phyloP scores from a whole-genome alignment of 495 filamentous ascomycete genomes.

The Letharia lupina region DNA sequence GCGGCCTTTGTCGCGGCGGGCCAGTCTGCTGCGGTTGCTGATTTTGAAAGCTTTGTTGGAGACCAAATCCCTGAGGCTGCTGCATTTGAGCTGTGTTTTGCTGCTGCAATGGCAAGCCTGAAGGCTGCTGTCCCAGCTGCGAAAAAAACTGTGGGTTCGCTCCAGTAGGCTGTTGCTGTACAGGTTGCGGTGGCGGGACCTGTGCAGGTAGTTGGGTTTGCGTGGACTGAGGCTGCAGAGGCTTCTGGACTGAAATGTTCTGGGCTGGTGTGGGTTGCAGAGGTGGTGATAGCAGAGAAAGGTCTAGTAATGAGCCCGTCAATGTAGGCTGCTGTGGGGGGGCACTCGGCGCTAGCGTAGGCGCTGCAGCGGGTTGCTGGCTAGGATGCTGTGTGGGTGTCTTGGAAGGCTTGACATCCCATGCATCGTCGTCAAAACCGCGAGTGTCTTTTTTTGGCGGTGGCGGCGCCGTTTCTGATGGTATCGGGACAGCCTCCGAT shows the following conservation, averaged over 20 bases:
- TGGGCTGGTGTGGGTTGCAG: constrained; percentile 63
- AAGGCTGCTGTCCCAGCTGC: constrained; percentile 34
- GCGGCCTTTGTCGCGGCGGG: constrained; percentile 61
- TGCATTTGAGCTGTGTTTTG: constrained; percentile 23
- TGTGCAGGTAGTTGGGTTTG: constrained; percentile 36
- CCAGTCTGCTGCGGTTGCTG: constrained; percentile 31
- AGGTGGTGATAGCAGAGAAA: constrained; percentile 67
- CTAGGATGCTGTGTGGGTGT: constrained; percentile 35
- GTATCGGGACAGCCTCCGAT: constrained; percentile 33
- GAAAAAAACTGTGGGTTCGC: constrained; percentile 39
- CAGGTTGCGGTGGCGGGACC: constrained; percentile 36
- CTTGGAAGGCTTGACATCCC: constrained; percentile 91
- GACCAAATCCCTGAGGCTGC: constrained; percentile 22
- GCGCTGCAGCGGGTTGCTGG: constrained; percentile 24
- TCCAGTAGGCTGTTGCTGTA: constrained; percentile 38
- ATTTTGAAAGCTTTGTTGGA: constrained; percentile 22
- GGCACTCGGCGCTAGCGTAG: constrained; percentile 25
- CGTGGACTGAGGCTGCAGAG: constrained; percentile 37
- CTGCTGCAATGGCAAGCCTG: constrained; percentile 22
- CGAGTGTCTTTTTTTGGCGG: constrained; percentile 34
- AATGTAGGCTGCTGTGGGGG: constrained; percentile 42
- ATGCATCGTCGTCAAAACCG: constrained; percentile 95
- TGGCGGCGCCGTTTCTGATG: constrained; percentile 41
- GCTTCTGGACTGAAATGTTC: constrained; percentile 36
- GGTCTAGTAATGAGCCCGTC: constrained; percentile 67